phyloP scores from a whole-genome alignment of 139 green algal genomes.

The Pleodorina starrii region DNA sequence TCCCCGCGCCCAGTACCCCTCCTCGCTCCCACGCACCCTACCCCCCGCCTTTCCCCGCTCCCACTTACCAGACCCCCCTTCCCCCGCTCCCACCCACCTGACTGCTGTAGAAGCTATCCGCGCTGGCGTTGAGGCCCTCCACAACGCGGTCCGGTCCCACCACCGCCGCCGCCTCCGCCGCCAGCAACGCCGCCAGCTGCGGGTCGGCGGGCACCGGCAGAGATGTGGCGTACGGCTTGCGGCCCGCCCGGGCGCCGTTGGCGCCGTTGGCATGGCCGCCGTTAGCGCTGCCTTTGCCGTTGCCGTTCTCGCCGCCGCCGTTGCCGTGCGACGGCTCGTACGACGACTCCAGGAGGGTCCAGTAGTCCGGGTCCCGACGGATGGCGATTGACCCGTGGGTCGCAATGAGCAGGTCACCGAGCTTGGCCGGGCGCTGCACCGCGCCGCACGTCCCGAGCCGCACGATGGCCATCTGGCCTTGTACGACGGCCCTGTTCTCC shows the following conservation, averaged over 20 bases:
- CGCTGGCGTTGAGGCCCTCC: slow-evolving; percentile 80
- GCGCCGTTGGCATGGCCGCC: not conserved
- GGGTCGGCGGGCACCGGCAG: slow-evolving; percentile 68
- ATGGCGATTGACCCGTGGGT: slow-evolving; percentile 69
- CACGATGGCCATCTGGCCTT: slow-evolving; percentile 76
- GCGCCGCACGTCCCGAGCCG: slow-evolving; percentile 85
- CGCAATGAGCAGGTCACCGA: slow-evolving; percentile 78
- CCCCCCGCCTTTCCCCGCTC: not conserved
- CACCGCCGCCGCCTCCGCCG: slow-evolving; percentile 55
- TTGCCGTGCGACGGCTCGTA: not conserved
- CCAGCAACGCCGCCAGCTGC: slow-evolving; percentile 58
- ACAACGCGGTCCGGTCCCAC: slow-evolving; percentile 60
- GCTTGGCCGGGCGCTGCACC: slow-evolving; percentile 70
- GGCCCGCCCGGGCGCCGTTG: not conserved
- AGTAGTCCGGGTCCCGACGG: slow-evolving; percentile 44
- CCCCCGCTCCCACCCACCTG: slow-evolving; percentile 60
- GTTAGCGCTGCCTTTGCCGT: not conserved
- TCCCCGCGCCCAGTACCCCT: too few species aligned
- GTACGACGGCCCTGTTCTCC: slow-evolving; percentile 50
- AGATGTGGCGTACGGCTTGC: slow-evolving; percentile 58
- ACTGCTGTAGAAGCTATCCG: slow-evolving; percentile 85
- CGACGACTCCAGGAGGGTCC: slow-evolving; percentile 10
- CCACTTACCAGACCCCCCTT: not conserved
- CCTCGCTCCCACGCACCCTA: too few species aligned
- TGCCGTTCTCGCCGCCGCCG: not conserved